Evolutionary conservation across 1,139 yeast species (phyloP), one percentile per base, ranked within the genome.

Genomic region (Komagataea norvegica): DNA sequence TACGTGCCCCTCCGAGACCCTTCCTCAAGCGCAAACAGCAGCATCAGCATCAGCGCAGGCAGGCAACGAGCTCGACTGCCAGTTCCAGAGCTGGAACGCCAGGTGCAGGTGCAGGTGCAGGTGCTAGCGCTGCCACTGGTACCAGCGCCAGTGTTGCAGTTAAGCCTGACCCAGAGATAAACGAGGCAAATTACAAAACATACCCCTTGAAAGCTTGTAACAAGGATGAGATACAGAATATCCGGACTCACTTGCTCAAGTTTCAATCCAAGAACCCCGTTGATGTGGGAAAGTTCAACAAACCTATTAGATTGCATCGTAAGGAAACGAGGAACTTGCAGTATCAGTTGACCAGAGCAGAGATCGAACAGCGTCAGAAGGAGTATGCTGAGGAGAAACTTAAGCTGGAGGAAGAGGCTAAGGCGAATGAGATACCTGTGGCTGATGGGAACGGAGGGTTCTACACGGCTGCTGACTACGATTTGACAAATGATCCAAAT

Each of bases 251-350:
- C 57, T 72, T 91, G 24, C 63, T 89, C 64, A 81, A 82, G 59
- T 87, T 91, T 55, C 94, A 83, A 53, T 71, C 85, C 26, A 77
- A 79, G 46, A 73, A 76, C 49, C 71, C 73, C 33, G 81, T 91
- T 24, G 85, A 85, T 47, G 91, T 93, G 6, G 67, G 68, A 25
- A 29, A 21, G 1, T 89, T 89, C 59, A 79, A 77, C 36, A 73
- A 74, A 42, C 98, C 98, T 0, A 82, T 89, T 14, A 68, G 96
- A 49, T 67, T 89, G 54, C 96, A 88, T 59, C 72, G 97, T 50
- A 88, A 89, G 57, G 97, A 89, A 59, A 96, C 97, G 1, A 74
- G 88, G 51, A 86, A 86, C 56, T 68, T 89, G 57, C 96, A 86
- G 56, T 85, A 84, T 55, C 95, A 86, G 60, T 65, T 85, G 49